Evolutionary conservation across 2,329 filamentous ascomycete species (phyloP).

Genomic region (Ilyonectria sp.): DNA sequence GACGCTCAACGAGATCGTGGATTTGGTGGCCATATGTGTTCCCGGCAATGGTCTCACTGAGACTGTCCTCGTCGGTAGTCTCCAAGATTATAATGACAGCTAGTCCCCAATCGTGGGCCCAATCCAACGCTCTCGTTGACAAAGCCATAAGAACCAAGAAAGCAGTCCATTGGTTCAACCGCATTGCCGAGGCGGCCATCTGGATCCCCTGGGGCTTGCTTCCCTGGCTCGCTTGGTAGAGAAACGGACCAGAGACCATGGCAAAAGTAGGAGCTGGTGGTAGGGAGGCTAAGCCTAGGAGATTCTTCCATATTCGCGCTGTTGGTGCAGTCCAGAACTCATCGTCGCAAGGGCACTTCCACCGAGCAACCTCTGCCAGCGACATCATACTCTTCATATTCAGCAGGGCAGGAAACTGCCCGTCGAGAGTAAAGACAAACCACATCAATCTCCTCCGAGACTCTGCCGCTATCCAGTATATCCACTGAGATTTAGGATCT

Average conservation of each 20-base stretch:
- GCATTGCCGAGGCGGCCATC: background rate
- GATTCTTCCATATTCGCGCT: conserved; percentile 1
- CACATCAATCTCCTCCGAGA: conserved; percentile 2
- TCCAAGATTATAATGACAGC: background rate
- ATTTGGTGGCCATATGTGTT: background rate
- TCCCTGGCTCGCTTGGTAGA: background rate
- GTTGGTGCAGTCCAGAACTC: conserved; percentile 11
- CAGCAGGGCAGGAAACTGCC: background rate
- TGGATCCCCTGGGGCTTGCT: background rate
- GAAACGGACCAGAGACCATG: background rate
- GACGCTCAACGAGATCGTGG: background rate
- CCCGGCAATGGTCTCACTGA: background rate
- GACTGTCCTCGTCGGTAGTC: background rate
- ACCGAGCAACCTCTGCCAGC: background rate
- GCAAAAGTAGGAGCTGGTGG: conserved; percentile 9
- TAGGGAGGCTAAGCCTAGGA: background rate
- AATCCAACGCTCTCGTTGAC: background rate
- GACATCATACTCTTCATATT: conserved; percentile 6
- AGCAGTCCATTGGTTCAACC: background rate
- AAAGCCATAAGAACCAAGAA: conserved; percentile 5
- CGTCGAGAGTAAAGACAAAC: conserved; percentile 14
- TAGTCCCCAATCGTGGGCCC: conserved; percentile 13
- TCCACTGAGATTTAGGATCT: background rate
- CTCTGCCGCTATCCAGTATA: background rate
- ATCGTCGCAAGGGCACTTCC: conserved; percentile 8